Evolutionary conservation across 129 eudicot species (phyloP).

Genomic region (Pseudognaphalium luteoalbum): DNA sequence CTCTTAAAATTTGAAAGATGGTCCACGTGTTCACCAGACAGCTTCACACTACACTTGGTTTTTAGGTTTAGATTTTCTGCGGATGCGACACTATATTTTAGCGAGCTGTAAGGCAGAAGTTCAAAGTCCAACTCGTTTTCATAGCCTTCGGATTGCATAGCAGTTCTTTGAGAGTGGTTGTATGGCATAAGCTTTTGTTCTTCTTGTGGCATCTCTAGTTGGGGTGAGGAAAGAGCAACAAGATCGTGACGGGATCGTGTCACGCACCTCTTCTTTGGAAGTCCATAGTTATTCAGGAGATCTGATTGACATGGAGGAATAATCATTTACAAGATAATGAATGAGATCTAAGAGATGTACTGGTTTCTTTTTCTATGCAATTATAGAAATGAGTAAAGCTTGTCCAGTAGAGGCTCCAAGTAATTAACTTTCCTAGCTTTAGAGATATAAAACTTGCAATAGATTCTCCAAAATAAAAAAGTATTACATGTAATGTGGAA

Average conservation of each 20-base stretch:
- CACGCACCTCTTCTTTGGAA: constrained; percentile 48
- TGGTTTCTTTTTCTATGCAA: background rate
- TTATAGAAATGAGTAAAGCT: background rate
- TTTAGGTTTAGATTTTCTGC: constrained; percentile 27
- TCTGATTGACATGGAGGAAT: constrained; percentile 33
- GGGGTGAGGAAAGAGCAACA: constrained; percentile 35
- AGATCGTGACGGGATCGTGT: constrained; percentile 28
- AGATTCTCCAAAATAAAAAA: background rate
- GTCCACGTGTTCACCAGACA: constrained; percentile 15
- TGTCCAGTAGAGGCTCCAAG: background rate
- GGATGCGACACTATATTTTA: constrained; percentile 28
- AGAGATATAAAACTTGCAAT: background rate
- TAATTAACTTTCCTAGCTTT: background rate
- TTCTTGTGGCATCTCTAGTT: constrained; percentile 34
- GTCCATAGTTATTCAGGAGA: constrained; percentile 34
- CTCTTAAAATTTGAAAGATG: constrained; percentile 31
- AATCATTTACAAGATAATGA: background rate
- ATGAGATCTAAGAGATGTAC: background rate
- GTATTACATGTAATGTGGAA: background rate
- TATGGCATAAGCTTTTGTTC: constrained; percentile 34
- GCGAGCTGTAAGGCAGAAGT: constrained; percentile 29
- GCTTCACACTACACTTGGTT: constrained; percentile 24
- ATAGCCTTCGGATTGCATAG: constrained; percentile 28
- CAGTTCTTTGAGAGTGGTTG: constrained; percentile 26
- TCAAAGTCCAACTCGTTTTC: constrained; percentile 19